A percentile compares a stretch with the other conserved stretches of the same genome.
phyloP scores from a whole-genome alignment of 2,329 filamentous ascomycete genomes.

The Penicillium sp. region DNA sequence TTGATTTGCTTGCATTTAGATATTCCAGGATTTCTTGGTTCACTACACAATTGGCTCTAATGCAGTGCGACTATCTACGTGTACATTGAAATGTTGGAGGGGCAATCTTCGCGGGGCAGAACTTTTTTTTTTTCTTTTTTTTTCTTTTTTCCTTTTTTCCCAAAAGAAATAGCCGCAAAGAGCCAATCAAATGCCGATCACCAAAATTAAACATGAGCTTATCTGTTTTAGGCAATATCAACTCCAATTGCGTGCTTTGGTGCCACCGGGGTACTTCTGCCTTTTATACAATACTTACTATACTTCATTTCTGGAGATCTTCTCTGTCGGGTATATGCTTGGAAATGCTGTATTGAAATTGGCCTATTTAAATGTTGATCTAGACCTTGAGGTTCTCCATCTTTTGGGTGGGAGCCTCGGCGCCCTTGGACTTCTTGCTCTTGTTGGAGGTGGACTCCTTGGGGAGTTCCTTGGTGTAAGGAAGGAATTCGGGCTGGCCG shows the following conservation, averaged over 20 bases:
- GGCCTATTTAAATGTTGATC: slow-evolving; percentile 1
- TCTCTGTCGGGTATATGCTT: not conserved
- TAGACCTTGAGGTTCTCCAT: slow-evolving; percentile 46
- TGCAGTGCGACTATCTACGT: not conserved
- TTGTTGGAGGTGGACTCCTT: slow-evolving; percentile 71
- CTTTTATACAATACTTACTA: not conserved
- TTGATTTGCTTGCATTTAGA: too few relatives aligned
- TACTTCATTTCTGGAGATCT: not conserved
- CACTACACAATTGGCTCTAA: not conserved
- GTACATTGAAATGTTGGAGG: slow-evolving; percentile 1
- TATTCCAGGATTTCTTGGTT: not conserved
- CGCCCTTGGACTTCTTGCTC: slow-evolving; percentile 43
- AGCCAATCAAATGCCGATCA: slow-evolving; percentile 3
- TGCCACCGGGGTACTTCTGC: not conserved
- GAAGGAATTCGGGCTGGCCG: slow-evolving; percentile 84
- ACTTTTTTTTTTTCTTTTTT: not conserved
- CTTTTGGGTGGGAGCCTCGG: slow-evolving; percentile 42
- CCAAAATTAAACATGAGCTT: slow-evolving; percentile 1
- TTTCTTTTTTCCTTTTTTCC: not conserved
- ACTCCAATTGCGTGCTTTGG: not conserved
- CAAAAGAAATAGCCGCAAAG: not conserved
- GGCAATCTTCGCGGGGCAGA: slow-evolving; percentile 5
- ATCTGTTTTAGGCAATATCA: slow-evolving; percentile 6
- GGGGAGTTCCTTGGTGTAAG: slow-evolving; percentile 81
- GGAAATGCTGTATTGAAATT: not conserved